Conservation (phyloP, 2,329 filamentous ascomycete species). For the Verticillium tricorpus region DNA sequence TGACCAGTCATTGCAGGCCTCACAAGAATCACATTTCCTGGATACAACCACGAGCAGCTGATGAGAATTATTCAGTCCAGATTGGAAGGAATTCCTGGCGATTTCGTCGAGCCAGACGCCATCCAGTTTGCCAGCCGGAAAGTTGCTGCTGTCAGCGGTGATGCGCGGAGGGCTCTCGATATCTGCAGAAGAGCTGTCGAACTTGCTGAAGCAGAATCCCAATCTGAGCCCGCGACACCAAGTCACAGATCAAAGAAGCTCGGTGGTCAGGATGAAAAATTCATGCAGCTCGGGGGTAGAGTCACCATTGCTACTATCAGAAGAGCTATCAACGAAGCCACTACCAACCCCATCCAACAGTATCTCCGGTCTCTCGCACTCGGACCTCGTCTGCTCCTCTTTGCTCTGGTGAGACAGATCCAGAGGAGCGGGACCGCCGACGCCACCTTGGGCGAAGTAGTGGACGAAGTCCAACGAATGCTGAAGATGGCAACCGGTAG, state of each 20-base stretch:
- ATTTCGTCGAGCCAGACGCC: conserved; percentile 88
- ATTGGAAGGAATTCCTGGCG: conserved; percentile 78
- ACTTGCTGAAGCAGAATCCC: conserved; percentile 72
- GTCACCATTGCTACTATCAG: conserved; percentile 94
- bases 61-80: conserved; percentile 98
- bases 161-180: conserved; percentile 86
- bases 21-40: conserved; percentile 93
- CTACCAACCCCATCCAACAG: conserved; percentile 85
- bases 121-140: conserved; percentile 96
- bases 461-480: conserved; percentile 77
- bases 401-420: conserved; percentile 73
- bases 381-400: conserved; percentile 78
- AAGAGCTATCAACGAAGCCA: conserved; percentile 91
- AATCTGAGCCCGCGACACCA: conserved; percentile 52
- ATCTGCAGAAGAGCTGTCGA: conserved; percentile 95
- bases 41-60: conserved; percentile 94
- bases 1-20: conserved; percentile 43
- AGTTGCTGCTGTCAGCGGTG: conserved; percentile 92
- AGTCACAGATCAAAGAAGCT: conserved; percentile 43
- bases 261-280: not conserved
- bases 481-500: conserved; percentile 28
- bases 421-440: conserved; percentile 82
- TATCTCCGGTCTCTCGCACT: conserved; percentile 80
- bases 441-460: conserved; percentile 80
- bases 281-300: conserved; percentile 26